Conservation (phyloP, 202 grass and related monocot species). For the Bolboschoenoplectus hybrid region DNA sequence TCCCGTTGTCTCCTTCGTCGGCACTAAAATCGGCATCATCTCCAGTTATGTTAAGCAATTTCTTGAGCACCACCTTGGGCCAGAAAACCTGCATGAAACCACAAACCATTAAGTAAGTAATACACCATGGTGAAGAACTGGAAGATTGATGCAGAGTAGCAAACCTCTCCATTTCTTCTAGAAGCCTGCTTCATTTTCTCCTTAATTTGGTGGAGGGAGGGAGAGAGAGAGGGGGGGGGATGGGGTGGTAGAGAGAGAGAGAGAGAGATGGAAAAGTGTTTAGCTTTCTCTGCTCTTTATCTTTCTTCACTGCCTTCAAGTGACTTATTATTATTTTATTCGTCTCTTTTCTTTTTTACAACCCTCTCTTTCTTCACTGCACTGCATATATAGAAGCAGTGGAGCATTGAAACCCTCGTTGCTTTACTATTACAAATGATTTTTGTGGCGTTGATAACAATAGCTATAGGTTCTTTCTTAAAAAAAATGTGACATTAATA, state of each 20-base stretch:
- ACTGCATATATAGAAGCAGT: neutral
- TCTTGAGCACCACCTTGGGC: slow-evolving; percentile 91
- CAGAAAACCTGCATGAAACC: slow-evolving; percentile 59
- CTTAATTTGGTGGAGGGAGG: neutral
- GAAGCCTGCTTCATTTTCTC: slow-evolving; percentile 23
- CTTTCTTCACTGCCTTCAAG: neutral
- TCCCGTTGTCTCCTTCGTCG: slow-evolving; percentile 63
- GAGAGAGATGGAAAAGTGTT: neutral
- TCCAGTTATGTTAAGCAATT: slow-evolving; percentile 82
- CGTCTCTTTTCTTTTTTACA: too few relatives aligned
- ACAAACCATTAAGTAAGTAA: slow-evolving; percentile 28
- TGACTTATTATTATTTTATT: neutral
- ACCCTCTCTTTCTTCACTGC: neutral
- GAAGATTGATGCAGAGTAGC: slow-evolving; percentile 10
- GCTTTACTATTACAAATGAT: neutral
- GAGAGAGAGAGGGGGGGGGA: neutral
- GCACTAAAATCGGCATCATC: slow-evolving; percentile 68
- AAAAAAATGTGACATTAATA: neutral
- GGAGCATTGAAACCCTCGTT: neutral
- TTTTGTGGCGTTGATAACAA: neutral
- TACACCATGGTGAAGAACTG: slow-evolving; percentile 24
- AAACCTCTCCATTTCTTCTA: slow-evolving; percentile 36
- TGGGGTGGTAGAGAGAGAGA: neutral
- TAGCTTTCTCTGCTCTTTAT: neutral
- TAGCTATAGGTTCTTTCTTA: neutral